Conservation (phyloP, 129 eudicot species). For the Cynara cardunculus region DNA sequence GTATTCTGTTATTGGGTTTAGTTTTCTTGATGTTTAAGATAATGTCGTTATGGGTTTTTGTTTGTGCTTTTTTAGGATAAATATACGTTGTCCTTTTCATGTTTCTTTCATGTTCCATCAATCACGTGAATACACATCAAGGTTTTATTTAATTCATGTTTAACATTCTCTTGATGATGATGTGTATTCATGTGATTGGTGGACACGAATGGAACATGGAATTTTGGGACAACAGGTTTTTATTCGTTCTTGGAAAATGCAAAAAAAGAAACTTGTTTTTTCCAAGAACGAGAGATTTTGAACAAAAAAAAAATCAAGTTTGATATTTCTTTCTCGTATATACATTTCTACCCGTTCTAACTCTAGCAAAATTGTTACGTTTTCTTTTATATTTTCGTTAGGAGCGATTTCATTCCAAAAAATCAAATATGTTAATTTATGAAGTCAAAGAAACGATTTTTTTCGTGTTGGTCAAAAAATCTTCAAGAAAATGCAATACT, state of each 20-base stretch:
- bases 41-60: not conserved
- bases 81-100: not conserved
- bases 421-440: not conserved
- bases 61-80: not conserved
- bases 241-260: too few species aligned
- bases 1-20: not conserved
- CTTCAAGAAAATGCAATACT: too few species aligned
- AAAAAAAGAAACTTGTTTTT: too few species aligned
- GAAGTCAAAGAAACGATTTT: not conserved
- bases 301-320: not conserved
- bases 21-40: not conserved
- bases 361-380: not conserved
- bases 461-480: too few species aligned
- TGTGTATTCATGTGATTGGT: not conserved
- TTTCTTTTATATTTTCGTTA: not conserved
- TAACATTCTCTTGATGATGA: not conserved
- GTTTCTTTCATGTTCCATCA: not conserved
- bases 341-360: not conserved
- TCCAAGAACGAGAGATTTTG: not conserved
- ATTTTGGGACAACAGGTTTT: not conserved
- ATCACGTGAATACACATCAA: not conserved
- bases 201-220: not conserved
- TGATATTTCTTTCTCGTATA: not conserved
- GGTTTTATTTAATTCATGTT: too few species aligned
- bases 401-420: not conserved